Evolutionary conservation across 1,284 basidiomycete species (phyloP).

Genomic region (Melampsora abietis-canadensis): DNA sequence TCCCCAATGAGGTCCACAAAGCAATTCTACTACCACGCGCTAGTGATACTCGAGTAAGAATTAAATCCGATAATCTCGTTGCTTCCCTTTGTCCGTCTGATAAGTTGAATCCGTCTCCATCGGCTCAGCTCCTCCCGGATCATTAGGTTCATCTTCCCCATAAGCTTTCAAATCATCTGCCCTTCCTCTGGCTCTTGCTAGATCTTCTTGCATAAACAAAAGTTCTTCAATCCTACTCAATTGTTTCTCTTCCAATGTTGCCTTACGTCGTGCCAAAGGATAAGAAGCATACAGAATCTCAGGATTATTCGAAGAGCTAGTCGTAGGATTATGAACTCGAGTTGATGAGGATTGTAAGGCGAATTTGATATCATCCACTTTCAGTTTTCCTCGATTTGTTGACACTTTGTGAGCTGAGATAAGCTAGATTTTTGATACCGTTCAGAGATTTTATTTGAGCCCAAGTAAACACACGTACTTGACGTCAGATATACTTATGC

Average conservation of each 20-base stretch:
- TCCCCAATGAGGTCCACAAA: too few species aligned
- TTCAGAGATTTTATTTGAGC: neutral
- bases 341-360: slow-evolving; percentile 24
- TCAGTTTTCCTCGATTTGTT: slow-evolving; percentile 39
- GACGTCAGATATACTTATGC: neutral
- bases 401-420: slow-evolving; percentile 34
- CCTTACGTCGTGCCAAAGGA: slow-evolving; percentile 26
- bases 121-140: neutral
- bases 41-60: neutral
- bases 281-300: slow-evolving; percentile 15
- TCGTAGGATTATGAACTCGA: slow-evolving; percentile 23
- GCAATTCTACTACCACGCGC: too few species aligned
- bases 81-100: neutral
- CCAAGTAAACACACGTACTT: neutral
- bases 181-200: slow-evolving; percentile 32
- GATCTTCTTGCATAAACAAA: slow-evolving; percentile 42
- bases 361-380: slow-evolving; percentile 40
- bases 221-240: slow-evolving; percentile 40
- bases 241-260: slow-evolving; percentile 35
- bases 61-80: neutral
- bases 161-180: slow-evolving; percentile 41
- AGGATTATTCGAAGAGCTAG: neutral
- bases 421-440: neutral
- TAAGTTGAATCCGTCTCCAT: neutral
- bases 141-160: slow-evolving; percentile 22